Conservation (phyloP, 2,329 filamentous ascomycete species). For the Xylaria sp. region DNA sequence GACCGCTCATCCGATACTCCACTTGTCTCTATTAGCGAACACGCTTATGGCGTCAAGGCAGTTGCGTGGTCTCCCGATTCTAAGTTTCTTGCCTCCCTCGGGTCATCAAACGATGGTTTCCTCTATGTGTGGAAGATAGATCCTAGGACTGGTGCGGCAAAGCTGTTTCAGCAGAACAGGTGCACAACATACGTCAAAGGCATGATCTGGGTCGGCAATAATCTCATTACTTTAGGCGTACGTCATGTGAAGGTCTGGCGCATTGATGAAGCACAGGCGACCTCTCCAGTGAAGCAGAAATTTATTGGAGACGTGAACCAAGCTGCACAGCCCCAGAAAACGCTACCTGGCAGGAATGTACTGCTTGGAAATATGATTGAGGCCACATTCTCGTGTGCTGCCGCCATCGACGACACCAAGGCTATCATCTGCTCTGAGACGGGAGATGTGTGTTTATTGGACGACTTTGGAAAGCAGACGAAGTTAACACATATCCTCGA, state of each 20-base stretch:
- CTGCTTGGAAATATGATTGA: slow-evolving; percentile 85
- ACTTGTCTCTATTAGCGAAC: slow-evolving; percentile 86
- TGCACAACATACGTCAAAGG: slow-evolving; percentile 88
- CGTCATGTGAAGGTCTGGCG: slow-evolving; percentile 96
- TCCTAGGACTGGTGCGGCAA: slow-evolving; percentile 81
- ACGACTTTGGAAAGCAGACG: slow-evolving; percentile 78
- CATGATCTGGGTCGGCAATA: slow-evolving; percentile 91
- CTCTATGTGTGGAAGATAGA: slow-evolving; percentile 92
- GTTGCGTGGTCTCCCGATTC: slow-evolving; percentile 92
- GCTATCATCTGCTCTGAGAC: slow-evolving; percentile 88
- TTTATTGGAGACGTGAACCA: slow-evolving; percentile 59
- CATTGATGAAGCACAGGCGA: slow-evolving; percentile 72
- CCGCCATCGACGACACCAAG: slow-evolving; percentile 75
- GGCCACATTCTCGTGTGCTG: slow-evolving; percentile 83
- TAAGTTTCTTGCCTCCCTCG: slow-evolving; percentile 87
- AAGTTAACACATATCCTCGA: slow-evolving; percentile 74
- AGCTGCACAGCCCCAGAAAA: slow-evolving; percentile 65
- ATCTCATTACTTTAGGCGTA: slow-evolving; percentile 85
- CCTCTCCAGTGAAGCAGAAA: slow-evolving; percentile 73
- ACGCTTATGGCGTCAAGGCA: slow-evolving; percentile 87
- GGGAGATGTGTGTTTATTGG: slow-evolving; percentile 88
- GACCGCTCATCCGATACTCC: slow-evolving; percentile 84
- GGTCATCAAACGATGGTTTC: slow-evolving; percentile 91
- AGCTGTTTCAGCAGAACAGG: slow-evolving; percentile 85
- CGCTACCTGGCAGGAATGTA: slow-evolving; percentile 87